phyloP scores from a whole-genome alignment of 352 stramenopile species.

The Phytophthora idaei region DNA sequence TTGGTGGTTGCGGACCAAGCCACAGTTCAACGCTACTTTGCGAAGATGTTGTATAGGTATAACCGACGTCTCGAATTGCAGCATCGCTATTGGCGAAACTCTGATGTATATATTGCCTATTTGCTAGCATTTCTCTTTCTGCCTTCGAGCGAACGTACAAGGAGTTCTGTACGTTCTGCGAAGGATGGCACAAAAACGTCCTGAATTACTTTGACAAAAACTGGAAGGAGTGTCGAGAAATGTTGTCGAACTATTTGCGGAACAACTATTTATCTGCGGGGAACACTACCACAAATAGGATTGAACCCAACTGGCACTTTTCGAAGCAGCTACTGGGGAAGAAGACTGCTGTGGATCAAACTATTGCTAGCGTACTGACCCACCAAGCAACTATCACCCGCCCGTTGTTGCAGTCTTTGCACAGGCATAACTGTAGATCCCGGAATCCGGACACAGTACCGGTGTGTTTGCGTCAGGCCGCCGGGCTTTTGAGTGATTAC shows the following conservation, averaged over 20 bases:
- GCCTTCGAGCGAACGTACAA: neutral
- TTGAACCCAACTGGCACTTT: too few relatives aligned
- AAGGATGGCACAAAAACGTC: neutral
- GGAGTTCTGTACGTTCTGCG: neutral
- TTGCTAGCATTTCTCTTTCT: neutral
- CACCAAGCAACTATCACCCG: too few relatives aligned
- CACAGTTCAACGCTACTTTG: neutral
- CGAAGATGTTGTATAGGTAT: neutral
- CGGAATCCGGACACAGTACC: too few relatives aligned
- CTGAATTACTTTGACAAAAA: neutral
- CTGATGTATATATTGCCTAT: neutral
- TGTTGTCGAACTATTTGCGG: neutral
- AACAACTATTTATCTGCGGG: neutral
- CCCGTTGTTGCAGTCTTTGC: too few relatives aligned
- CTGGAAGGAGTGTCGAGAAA: neutral
- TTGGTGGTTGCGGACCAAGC: neutral
- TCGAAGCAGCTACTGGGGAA: too few relatives aligned
- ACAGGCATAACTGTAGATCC: too few relatives aligned
- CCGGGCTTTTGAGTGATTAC: too few relatives aligned
- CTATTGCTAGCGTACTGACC: too few relatives aligned
- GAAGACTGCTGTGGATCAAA: too few relatives aligned
- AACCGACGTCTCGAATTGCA: neutral
- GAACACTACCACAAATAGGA: too few relatives aligned
- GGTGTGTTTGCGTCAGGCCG: too few relatives aligned
- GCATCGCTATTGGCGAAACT: neutral